Conservation (phyloP, 2,329 filamentous ascomycete genomes). For the Colletotrichum sp. region DNA sequence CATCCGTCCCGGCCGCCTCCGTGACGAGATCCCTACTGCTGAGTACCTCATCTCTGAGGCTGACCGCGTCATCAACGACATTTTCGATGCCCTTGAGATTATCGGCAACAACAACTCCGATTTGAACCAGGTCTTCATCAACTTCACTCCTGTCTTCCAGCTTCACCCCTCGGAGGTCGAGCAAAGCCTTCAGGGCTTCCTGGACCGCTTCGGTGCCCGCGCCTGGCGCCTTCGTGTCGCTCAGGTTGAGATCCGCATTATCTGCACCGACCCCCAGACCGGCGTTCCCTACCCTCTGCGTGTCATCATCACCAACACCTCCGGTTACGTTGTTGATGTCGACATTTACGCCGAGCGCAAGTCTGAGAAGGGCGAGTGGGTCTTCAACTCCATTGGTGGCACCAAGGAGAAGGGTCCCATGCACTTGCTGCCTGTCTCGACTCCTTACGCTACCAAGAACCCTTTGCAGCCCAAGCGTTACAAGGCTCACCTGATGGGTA, state of each 20-base stretch:
- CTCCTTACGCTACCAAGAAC: constrained; percentile 97
- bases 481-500: constrained; percentile 99
- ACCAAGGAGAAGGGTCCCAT: constrained; percentile 95
- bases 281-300: constrained; percentile 89
- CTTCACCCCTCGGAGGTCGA: constrained; percentile 89
- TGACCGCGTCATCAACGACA: constrained; percentile 95
- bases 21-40: constrained; percentile 97
- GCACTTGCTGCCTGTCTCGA: constrained; percentile 89
- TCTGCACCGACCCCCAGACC: constrained; percentile 89
- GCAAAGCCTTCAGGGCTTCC: constrained; percentile 90
- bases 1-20: constrained; percentile 89
- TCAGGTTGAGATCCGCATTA: constrained; percentile 96
- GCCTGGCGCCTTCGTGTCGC: constrained; percentile 97
- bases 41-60: constrained; percentile 98
- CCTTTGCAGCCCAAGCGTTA: constrained; percentile 98
- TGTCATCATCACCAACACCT: constrained; percentile 97
- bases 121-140: constrained; percentile 99
- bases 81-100: constrained; percentile 96
- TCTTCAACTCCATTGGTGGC: constrained; percentile 97
- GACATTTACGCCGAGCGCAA: constrained; percentile 98
- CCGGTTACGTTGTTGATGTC: constrained; percentile 95
- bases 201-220: constrained; percentile 93
- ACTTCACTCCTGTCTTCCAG: constrained; percentile 97
- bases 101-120: constrained; percentile 99
- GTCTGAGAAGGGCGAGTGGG: constrained; percentile 97